These are phyloP conservation scores for Elsinoe ampelina DNA, from an alignment of 2,329 filamentous ascomycete species.

Conservation along the genomic window DNA sequence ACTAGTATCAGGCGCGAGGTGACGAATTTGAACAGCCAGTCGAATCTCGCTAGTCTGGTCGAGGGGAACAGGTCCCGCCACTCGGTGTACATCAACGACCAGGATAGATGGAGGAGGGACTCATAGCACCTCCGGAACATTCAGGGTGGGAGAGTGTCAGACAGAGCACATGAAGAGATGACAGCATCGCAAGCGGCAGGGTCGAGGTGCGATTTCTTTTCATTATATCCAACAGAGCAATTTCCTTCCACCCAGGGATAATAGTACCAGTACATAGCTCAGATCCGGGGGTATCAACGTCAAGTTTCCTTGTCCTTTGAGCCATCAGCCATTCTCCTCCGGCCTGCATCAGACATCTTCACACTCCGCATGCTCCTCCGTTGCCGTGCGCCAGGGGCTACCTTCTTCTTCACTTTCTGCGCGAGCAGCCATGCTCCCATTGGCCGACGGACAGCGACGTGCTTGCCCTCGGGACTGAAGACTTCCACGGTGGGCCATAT, in stretches of 20 bases:
- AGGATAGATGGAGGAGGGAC: background rate
- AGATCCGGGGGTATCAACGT: background rate
- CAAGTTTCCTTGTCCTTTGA: background rate
- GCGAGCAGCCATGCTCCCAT: slow-evolving; percentile 61
- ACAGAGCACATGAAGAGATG: background rate
- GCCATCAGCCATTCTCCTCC: background rate
- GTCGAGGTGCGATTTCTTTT: background rate
- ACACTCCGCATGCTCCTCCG: slow-evolving; percentile 49
- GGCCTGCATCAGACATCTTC: slow-evolving; percentile 14
- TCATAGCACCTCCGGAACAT: background rate
- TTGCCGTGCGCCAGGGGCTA: slow-evolving; percentile 48
- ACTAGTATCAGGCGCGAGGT: slow-evolving; percentile 24
- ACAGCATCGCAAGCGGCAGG: background rate
- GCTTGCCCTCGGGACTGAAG: slow-evolving; percentile 76
- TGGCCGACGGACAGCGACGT: slow-evolving; percentile 56
- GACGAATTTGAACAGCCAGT: slow-evolving; percentile 10
- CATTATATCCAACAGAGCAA: background rate
- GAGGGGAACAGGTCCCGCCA: slow-evolving; percentile 7
- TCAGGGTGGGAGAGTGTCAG: background rate
- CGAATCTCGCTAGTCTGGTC: slow-evolving; percentile 10
- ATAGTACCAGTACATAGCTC: background rate
- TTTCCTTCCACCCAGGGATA: background rate
- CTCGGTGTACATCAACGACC: slow-evolving; percentile 8
- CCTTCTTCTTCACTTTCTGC: slow-evolving; percentile 42
- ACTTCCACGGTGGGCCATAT: slow-evolving; percentile 63